These are phyloP conservation scores for Lathyrus aphaca DNA, from an alignment of 306 rosid genomes.

Conservation along the genomic window DNA sequence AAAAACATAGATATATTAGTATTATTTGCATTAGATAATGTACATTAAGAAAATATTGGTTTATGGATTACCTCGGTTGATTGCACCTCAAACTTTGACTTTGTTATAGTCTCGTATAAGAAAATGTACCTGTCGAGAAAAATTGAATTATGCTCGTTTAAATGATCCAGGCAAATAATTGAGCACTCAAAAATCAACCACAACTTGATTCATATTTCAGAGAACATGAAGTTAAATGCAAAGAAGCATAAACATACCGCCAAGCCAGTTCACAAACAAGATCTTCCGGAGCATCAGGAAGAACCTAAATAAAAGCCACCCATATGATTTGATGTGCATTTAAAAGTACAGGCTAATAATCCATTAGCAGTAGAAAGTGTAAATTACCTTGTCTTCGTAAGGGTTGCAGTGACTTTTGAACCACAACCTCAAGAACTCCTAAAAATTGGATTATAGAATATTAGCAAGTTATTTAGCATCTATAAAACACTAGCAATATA, in stretches of 20 bases:
- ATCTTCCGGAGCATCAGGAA: conserved; percentile 94
- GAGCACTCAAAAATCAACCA: conserved; percentile 12
- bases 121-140: conserved; percentile 74
- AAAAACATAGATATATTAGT: conserved; percentile 14
- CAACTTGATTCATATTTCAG: neutral
- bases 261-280: conserved; percentile 92
- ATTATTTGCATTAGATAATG: neutral
- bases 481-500: neutral
- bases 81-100: conserved; percentile 68
- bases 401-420: conserved; percentile 94
- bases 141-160: conserved; percentile 27
- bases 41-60: neutral
- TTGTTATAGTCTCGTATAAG: conserved; percentile 87
- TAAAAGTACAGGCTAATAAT: conserved; percentile 26
- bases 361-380: conserved; percentile 11
- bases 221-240: conserved; percentile 11
- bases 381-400: conserved; percentile 81
- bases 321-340: conserved; percentile 39
- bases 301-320: conserved; percentile 63
- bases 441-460: conserved; percentile 22
- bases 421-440: conserved; percentile 99
- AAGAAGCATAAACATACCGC: conserved; percentile 64
- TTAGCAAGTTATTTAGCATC: conserved; percentile 31
- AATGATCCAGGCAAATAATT: neutral
- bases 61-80: conserved; percentile 54